Base-by-base conservation (phyloP, 179 eudicot genomes). In the Monotropa hypopitys region DNA sequence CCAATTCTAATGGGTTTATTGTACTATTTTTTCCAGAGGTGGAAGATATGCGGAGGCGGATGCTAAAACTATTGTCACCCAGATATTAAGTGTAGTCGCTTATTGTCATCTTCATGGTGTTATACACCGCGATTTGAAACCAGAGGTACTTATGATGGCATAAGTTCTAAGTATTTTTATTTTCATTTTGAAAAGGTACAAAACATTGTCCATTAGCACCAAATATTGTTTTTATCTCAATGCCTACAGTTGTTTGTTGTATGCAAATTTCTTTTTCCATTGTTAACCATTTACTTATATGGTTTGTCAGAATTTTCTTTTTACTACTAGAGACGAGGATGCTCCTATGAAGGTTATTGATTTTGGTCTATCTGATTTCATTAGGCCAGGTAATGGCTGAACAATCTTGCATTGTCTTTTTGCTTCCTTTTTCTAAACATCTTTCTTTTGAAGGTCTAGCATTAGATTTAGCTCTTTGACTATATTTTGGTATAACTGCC, bases 361-460 rank as follows among this genome's bases (percentile, higher is more conserved):
- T 88, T 94, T 94, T 87, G 98, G 98, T 53, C 84, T 94, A 81
- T 94, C 98, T 45, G 98, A 94, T 84, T 94, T 89, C 84, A 92
- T 92, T 20, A 92, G 84, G 80, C 93, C 97, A 85, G 98, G 73
- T 69, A 69, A 69, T 11, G 16, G 51, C 50, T 7, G 3, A 45
- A 43, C 18, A 1, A 43, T 30, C 10, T 42, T 20, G 53, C n/a
- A 38, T 76, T 78, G 75, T 67, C 45, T 8, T 65, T 65, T 21
- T 18, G 23, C 70, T 59, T 59, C 16, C 65, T 59, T 59, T 59
- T 59, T 12, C 65, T 4, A 12, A 3, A 47, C 18, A 47, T 47
- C 51, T 47, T 47, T 38, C 40, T 38, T 38, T 38, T 11, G 13
- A 16, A 3, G 15, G 51, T 63, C 42, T 16, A 63, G 11, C 45